A percentile compares a stretch with the other conserved stretches of the same genome.
Conservation (phyloP, 768 basidiomycete species). For the Crepidotus variabilis region DNA sequence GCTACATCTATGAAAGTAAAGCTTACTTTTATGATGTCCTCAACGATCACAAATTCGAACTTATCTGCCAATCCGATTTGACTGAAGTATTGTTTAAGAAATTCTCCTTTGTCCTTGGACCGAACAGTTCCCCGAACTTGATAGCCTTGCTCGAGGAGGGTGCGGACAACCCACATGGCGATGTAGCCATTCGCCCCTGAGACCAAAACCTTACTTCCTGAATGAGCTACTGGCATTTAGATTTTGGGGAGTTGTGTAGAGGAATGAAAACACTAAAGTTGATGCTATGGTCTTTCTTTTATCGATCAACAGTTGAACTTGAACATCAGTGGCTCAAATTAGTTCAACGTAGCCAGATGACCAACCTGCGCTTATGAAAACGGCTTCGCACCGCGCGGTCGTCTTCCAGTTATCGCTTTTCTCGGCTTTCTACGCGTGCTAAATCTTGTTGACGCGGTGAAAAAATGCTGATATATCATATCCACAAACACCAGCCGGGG, state of each 20-base stretch:
- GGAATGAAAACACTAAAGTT: too few relatives aligned
- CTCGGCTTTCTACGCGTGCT: too few relatives aligned
- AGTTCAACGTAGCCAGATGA: too few relatives aligned
- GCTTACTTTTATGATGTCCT: conserved; percentile 47
- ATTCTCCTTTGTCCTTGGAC: conserved; percentile 51
- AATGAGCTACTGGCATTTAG: conserved; percentile 26
- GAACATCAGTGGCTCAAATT: too few relatives aligned
- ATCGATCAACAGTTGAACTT: too few relatives aligned
- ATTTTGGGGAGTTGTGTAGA: background rate
- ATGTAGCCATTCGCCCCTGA: conserved; percentile 61
- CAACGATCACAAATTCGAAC: conserved; percentile 63
- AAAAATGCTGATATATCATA: too few relatives aligned
- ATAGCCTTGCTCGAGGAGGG: conserved; percentile 59
- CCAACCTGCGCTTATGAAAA: too few relatives aligned
- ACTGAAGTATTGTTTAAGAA: conserved; percentile 52
- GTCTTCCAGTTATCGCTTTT: too few relatives aligned
- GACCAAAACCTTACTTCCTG: conserved; percentile 41
- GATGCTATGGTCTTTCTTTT: too few relatives aligned
- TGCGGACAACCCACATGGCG: conserved; percentile 53
- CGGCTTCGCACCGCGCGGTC: too few relatives aligned
- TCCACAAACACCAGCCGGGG: too few relatives aligned
- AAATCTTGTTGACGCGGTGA: too few relatives aligned
- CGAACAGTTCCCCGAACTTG: conserved; percentile 66
- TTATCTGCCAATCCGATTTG: conserved; percentile 51
- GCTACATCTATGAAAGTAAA: conserved; percentile 24